Evolutionary conservation across 2,329 filamentous ascomycete genomes (phyloP).

Genomic region (Blumeriella jaapii): DNA sequence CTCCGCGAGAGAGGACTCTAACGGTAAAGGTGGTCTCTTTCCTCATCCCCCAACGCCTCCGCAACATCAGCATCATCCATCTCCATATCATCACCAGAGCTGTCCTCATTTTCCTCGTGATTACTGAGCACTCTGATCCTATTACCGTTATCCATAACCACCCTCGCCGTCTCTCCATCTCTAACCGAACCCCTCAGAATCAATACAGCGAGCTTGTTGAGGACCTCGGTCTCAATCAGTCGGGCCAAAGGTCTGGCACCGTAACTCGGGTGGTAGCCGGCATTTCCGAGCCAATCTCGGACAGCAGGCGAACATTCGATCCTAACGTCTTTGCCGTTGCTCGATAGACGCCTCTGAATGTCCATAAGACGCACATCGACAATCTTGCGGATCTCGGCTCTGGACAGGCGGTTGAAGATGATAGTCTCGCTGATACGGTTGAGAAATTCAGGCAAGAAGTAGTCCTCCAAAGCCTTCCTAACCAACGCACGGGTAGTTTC

Average conservation of each 20-base stretch:
- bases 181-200: slow-evolving; percentile 76
- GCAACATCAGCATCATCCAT: slow-evolving; percentile 43
- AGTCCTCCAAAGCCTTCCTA: slow-evolving; percentile 81
- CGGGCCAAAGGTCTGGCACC: slow-evolving; percentile 80
- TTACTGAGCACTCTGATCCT: slow-evolving; percentile 76
- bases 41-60: slow-evolving; percentile 47
- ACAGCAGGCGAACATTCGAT: slow-evolving; percentile 77
- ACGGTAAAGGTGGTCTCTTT: too few relatives aligned
- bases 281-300: slow-evolving; percentile 82
- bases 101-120: slow-evolving; percentile 65
- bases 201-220: slow-evolving; percentile 85
- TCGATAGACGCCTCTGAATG: slow-evolving; percentile 80
- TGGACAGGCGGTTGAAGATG: slow-evolving; percentile 95
- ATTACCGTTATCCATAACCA: slow-evolving; percentile 68
- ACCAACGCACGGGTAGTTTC: slow-evolving; percentile 77
- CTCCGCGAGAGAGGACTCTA: too few relatives aligned
- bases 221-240: slow-evolving; percentile 92
- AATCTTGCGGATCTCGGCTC: slow-evolving; percentile 83
- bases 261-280: slow-evolving; percentile 91
- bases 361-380: slow-evolving; percentile 81
- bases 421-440: slow-evolving; percentile 94
- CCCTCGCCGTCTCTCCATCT: slow-evolving; percentile 73
- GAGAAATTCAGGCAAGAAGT: slow-evolving; percentile 96
- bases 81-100: slow-evolving; percentile 58
- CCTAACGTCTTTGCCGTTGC: slow-evolving; percentile 75